Evolutionary conservation across 768 basidiomycete species (phyloP), one percentile per base, ranked within the genome.

Genomic region (Rhodosporidiobolus odoratus): DNA sequence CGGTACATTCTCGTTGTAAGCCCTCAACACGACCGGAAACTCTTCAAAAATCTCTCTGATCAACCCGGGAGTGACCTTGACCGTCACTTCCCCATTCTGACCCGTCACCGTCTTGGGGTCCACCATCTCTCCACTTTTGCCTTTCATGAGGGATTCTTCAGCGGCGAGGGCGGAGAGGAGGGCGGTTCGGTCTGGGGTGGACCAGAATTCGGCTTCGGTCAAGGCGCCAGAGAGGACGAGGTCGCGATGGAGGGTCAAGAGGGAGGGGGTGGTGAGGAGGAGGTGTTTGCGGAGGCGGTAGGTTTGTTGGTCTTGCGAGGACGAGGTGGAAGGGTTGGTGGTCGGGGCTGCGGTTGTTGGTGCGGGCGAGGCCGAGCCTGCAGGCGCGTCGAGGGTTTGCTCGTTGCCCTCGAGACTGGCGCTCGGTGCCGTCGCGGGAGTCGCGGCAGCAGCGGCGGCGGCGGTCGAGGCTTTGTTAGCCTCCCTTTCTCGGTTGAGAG

Each of bases 41-140:
- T 96, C 94, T 73, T 98, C 93, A 76, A 99, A 99, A 58, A 98
- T 92, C 77, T 98, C 95, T 76, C 91, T 87, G 41, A 95, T 89
- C 54, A 97, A 84, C 79, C 93, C 91, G 23, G 90, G 90, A 4
- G 92, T 94, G 58, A 95, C 88, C 72, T 88, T 86, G 72, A 93
- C 91, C 79, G 91, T 94, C 77, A 89, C 85, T 80, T 94, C 90
- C 25, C 90, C 91, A 32, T 86, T 85, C 69, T 91, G 89, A 25
- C 88, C 86, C 2, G 90, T 87, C 77, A 91, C 88, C 7, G 91
- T 90, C 48, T 90, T 88, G 9, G 91, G 91, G 76, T 93, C 92
- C 27, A 93, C 91, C 34, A 94, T 84, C 75, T 90, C 87, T 47
- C 89, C 90, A 0, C 89, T 83, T 78, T 88, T 89, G n/a, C 91